Evolutionary conservation across 2,329 filamentous ascomycete genomes (phyloP).

Genomic region (Aspergillus fructus): DNA sequence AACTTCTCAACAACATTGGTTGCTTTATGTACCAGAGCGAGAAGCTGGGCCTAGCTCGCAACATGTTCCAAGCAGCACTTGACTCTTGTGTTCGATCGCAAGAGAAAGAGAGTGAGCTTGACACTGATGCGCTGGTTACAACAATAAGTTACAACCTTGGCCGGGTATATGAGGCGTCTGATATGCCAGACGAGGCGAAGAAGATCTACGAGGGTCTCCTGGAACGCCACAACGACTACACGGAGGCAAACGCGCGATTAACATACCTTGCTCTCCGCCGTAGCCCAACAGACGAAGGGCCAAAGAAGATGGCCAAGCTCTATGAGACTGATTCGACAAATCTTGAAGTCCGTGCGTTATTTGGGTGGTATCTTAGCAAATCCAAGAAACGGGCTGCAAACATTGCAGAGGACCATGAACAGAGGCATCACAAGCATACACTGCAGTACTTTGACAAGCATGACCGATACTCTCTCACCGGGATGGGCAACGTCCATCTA

Average conservation of each 20-base stretch:
- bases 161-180: slow-evolving; percentile 84
- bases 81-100: slow-evolving; percentile 81
- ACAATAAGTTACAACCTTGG: slow-evolving; percentile 97
- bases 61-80: slow-evolving; percentile 89
- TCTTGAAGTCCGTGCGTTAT: slow-evolving; percentile 86
- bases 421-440: slow-evolving; percentile 94
- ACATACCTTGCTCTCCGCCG: slow-evolving; percentile 86
- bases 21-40: slow-evolving; percentile 92
- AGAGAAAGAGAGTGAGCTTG: slow-evolving; percentile 71
- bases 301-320: slow-evolving; percentile 79
- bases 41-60: slow-evolving; percentile 74
- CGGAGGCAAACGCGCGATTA: slow-evolving; percentile 82
- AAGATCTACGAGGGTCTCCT: slow-evolving; percentile 86
- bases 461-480: slow-evolving; percentile 92
- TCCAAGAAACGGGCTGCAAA: slow-evolving; percentile 79
- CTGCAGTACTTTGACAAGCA: slow-evolving; percentile 95
- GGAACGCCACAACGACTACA: slow-evolving; percentile 84
- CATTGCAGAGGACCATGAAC: slow-evolving; percentile 84
- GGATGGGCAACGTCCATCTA: slow-evolving; percentile 95
- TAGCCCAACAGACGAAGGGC: slow-evolving; percentile 79
- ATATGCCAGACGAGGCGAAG: slow-evolving; percentile 76
- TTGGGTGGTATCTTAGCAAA: slow-evolving; percentile 93
- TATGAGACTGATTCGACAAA: slow-evolving; percentile 82
- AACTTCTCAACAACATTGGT: slow-evolving; percentile 94
- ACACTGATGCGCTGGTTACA: slow-evolving; percentile 88